These are phyloP conservation scores for Sarocladium kiliense DNA, from an alignment of 2,329 filamentous ascomycete genomes.

Conservation along the genomic window DNA sequence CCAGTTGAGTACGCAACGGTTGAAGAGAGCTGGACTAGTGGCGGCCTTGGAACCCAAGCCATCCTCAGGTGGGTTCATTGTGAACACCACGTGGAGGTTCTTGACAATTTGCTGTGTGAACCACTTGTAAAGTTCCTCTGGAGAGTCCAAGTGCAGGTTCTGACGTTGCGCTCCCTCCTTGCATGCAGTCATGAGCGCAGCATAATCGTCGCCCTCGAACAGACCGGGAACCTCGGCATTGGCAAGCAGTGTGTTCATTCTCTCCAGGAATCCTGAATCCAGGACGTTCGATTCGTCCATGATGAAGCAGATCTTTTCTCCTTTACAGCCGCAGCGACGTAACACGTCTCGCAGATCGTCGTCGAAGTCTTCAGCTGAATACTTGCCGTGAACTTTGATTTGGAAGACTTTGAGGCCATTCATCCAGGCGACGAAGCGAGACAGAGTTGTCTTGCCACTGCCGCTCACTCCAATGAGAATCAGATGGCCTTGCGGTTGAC, in stretches of 20 bases:
- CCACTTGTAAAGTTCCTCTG: slow-evolving; percentile 99
- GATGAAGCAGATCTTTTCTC: slow-evolving; percentile 99
- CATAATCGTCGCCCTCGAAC: slow-evolving; percentile 98
- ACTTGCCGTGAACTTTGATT: slow-evolving; percentile 99
- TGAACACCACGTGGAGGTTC: slow-evolving; percentile 98
- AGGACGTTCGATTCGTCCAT: slow-evolving; percentile 99
- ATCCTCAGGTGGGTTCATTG: slow-evolving; percentile 98
- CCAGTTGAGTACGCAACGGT: slow-evolving; percentile 99
- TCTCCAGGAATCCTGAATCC: slow-evolving; percentile 95
- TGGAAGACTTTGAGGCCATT: slow-evolving; percentile 98
- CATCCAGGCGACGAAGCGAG: slow-evolving; percentile 99
- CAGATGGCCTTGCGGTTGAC: slow-evolving; percentile 95
- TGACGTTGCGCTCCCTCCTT: slow-evolving; percentile 97
- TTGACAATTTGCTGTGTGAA: slow-evolving; percentile 99
- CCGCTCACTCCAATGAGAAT: slow-evolving; percentile 98
- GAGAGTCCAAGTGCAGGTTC: slow-evolving; percentile 89
- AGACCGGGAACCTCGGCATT: slow-evolving; percentile 99
- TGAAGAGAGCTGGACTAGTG: slow-evolving; percentile 96
- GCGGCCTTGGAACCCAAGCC: slow-evolving; percentile 93
- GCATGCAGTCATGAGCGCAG: slow-evolving; percentile 97
- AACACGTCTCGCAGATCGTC: slow-evolving; percentile 94
- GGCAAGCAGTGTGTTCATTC: slow-evolving; percentile 97
- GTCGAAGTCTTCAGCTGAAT: slow-evolving; percentile 97
- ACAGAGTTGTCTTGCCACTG: slow-evolving; percentile 96
- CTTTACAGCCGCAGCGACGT: slow-evolving; percentile 90